Evolutionary conservation across 768 basidiomycete genomes (phyloP).

Genomic region (Leccinellum rugosiceps): DNA sequence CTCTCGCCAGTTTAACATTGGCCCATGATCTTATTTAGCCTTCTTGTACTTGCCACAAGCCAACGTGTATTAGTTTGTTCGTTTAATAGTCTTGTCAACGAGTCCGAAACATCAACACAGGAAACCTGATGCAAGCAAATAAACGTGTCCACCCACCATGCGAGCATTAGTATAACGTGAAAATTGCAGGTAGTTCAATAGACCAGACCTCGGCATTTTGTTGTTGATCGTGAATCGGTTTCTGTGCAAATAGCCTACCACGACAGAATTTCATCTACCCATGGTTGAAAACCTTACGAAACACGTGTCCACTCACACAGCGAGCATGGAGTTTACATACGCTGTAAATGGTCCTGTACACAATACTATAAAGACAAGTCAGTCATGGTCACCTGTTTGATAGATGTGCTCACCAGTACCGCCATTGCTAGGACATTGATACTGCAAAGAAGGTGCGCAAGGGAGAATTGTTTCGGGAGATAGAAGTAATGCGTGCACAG

Average conservation of each 20-base stretch:
- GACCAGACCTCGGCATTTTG: not conserved
- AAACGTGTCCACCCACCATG: not conserved
- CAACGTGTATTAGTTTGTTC: not conserved
- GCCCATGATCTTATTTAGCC: not conserved
- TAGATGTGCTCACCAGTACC: no score
- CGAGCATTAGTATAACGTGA: not conserved
- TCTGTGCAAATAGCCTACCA: conserved; percentile 8
- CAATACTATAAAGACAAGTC: no score
- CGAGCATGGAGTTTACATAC: conserved; percentile 23
- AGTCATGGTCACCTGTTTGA: no score
- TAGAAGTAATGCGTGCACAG: no score
- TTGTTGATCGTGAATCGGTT: conserved; percentile 14
- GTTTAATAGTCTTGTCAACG: not conserved
- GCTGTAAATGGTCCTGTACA: no score
- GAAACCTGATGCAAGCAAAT: not conserved
- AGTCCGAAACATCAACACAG: not conserved
- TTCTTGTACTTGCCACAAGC: not conserved
- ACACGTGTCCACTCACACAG: conserved; percentile 9
- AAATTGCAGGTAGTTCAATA: conserved; percentile 8
- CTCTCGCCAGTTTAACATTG: not conserved
- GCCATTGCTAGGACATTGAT: no score
- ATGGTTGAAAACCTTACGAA: not conserved
- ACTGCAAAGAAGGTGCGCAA: no score
- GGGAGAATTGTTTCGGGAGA: no score
- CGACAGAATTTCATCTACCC: not conserved